phyloP scores from a whole-genome alignment of 176 grass and related monocot species.

The Luzula sylvatica region DNA sequence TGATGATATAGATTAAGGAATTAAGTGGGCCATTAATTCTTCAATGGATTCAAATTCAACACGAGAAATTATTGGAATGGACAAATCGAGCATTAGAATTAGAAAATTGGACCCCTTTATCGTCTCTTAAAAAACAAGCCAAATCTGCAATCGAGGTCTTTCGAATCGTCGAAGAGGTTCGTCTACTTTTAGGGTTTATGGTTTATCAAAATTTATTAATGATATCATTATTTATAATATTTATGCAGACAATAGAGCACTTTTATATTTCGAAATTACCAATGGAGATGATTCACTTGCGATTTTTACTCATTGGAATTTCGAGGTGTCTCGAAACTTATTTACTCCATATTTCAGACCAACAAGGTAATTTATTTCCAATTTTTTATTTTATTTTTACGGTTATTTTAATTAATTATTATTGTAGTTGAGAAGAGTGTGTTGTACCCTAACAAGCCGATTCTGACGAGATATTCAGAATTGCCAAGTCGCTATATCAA shows the following conservation, averaged over 20 bases:
- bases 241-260: slow-evolving; percentile 67
- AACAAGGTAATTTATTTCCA: slow-evolving; percentile 58
- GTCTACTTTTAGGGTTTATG: neutral
- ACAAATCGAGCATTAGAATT: slow-evolving; percentile 65
- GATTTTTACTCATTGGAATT: slow-evolving; percentile 78
- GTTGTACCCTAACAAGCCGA: slow-evolving; percentile 47
- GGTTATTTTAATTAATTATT: neutral
- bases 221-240: slow-evolving; percentile 5
- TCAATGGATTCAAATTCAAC: slow-evolving; percentile 79
- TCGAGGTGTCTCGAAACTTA: slow-evolving; percentile 64
- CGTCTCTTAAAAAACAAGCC: slow-evolving; percentile 52
- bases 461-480: slow-evolving; percentile 71
- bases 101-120: slow-evolving; percentile 81
- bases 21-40: slow-evolving; percentile 77
- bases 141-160: slow-evolving; percentile 81
- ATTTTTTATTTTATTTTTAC: slow-evolving; percentile 11
- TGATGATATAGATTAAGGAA: slow-evolving; percentile 18
- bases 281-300: slow-evolving; percentile 54
- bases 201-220: slow-evolving; percentile 1
- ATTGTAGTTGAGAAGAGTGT: slow-evolving; percentile 49
- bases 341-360: slow-evolving; percentile 63
- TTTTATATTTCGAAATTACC: slow-evolving; percentile 70
- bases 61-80: slow-evolving; percentile 82
- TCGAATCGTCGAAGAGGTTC: slow-evolving; percentile 82
- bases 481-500: slow-evolving; percentile 66